Conservation (phyloP, 1,284 basidiomycete species). For the Pyrrhoderma lamaoense region DNA sequence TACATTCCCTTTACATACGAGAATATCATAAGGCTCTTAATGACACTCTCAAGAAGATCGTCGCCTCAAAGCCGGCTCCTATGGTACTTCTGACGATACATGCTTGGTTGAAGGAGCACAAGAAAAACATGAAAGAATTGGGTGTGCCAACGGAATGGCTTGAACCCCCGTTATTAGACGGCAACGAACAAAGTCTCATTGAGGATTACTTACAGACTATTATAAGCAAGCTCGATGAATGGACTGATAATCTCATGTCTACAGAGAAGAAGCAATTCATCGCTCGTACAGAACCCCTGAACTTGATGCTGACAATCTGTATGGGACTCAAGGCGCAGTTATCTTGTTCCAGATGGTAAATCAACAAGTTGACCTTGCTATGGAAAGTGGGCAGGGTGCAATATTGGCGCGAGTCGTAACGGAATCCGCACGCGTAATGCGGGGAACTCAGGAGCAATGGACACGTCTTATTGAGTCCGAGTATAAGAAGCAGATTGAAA, state of each 20-base stretch:
- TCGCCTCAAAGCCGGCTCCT: conserved; percentile 78
- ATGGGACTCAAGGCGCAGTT: conserved; percentile 87
- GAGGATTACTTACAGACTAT: conserved; percentile 95
- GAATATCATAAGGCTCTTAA: conserved; percentile 93
- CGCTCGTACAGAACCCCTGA: conserved; percentile 84
- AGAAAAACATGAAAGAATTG: conserved; percentile 90
- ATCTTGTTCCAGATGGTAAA: conserved; percentile 99
- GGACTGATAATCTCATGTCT: conserved; percentile 91
- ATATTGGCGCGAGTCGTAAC: conserved; percentile 88
- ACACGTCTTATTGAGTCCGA: conserved; percentile 78
- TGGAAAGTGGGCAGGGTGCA: conserved; percentile 91
- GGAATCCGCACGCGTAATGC: conserved; percentile 88
- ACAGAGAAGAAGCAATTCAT: conserved; percentile 86
- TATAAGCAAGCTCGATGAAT: conserved; percentile 94
- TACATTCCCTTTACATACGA: conserved; percentile 78
- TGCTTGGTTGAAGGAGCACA: conserved; percentile 94
- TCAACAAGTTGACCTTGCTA: conserved; percentile 92
- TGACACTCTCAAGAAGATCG: conserved; percentile 62
- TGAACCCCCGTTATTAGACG: conserved; percentile 87
- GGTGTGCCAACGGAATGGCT: conserved; percentile 75
- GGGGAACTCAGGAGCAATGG: conserved; percentile 87
- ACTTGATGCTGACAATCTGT: conserved; percentile 81
- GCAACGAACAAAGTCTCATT: conserved; percentile 88
- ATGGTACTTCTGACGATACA: conserved; percentile 80
- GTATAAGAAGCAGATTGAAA: conserved; percentile 81